Percentiles rank a stretch among this genome's conserved stretches.
Conservation (phyloP, 2,329 filamentous ascomycete genomes). For the Xylaria polymorpha region DNA sequence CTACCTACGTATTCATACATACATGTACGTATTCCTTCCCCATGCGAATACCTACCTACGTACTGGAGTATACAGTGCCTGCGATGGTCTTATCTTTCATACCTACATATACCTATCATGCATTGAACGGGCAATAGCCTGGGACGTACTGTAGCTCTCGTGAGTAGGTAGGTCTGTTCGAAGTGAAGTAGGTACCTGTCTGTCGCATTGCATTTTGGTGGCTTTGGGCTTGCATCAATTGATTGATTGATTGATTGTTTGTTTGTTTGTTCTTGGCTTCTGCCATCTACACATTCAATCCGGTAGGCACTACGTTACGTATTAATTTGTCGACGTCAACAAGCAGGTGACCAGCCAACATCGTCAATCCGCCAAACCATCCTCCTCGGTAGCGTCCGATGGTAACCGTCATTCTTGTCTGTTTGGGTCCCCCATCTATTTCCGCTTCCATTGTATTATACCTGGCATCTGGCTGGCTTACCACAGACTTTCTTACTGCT, state of each 20-base stretch:
- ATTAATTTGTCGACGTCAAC: constrained; percentile 12
- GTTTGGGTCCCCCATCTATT: background rate
- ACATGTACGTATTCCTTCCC: too few species aligned
- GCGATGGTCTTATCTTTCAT: too few species aligned
- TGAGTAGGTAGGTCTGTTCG: too few species aligned
- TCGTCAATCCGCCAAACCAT: constrained; percentile 9
- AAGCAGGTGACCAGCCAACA: constrained; percentile 15
- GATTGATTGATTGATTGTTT: too few species aligned
- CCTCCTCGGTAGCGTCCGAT: constrained; percentile 13
- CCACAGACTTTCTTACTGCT: background rate
- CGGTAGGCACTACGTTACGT: constrained; percentile 17
- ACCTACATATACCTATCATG: too few species aligned
- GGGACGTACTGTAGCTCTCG: too few species aligned
- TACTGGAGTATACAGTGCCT: too few species aligned
- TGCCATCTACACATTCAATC: background rate
- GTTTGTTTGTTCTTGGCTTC: background rate
- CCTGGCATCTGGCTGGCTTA: background rate
- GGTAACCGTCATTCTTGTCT: constrained; percentile 1
- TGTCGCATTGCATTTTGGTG: too few species aligned
- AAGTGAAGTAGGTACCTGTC: too few species aligned
- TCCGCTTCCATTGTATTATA: constrained; percentile 3
- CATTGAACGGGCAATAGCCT: too few species aligned
- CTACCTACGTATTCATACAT: too few species aligned
- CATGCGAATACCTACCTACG: too few species aligned
- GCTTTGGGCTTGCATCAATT: background rate